These are phyloP conservation scores for Isoetes taiwanensis DNA, from an alignment of 75 land plant species.

Conservation along the genomic window DNA sequence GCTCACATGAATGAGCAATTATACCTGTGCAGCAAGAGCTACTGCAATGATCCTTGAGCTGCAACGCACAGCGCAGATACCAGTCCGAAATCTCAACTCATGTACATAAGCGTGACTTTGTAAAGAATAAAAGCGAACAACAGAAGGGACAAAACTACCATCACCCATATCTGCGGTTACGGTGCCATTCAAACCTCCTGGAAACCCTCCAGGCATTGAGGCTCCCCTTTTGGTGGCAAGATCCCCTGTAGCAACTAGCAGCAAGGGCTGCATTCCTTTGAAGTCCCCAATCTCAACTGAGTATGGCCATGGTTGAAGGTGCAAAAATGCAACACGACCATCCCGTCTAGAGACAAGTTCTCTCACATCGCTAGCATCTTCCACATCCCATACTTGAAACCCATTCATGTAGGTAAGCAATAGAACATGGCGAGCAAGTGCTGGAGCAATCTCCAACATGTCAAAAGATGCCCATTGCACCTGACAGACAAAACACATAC, in stretches of 20 bases:
- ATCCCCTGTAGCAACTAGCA: conserved; percentile 49
- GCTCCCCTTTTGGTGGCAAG: conserved; percentile 11
- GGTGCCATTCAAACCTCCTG: conserved; percentile 16
- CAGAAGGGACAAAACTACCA: conserved; percentile 38
- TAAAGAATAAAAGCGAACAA: conserved; percentile 70
- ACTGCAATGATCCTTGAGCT: conserved; percentile 72
- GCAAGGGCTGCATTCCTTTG: conserved; percentile 42
- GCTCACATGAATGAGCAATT: no score
- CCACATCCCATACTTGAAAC: conserved; percentile 92
- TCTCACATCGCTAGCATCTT: conserved; percentile 60
- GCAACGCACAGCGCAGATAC: conserved; percentile 62
- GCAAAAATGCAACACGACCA: conserved; percentile 78
- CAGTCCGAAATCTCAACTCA: conserved; percentile 56
- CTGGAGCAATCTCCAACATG: conserved; percentile 54
- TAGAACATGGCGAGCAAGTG: conserved; percentile 35
- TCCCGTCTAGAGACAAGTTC: conserved; percentile 65
- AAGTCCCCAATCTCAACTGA: no score
- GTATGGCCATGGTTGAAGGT: conserved; percentile 56
- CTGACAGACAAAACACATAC: no score
- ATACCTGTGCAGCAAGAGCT: conserved; percentile 65
- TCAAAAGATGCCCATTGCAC: conserved; percentile 88
- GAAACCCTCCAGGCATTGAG: conserved; percentile 22
- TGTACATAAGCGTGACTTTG: conserved; percentile 56
- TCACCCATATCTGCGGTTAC: no score
- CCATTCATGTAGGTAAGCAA: conserved; percentile 65